Conservation (phyloP, 768 basidiomycete species). For the Wakefieldia striispora region DNA sequence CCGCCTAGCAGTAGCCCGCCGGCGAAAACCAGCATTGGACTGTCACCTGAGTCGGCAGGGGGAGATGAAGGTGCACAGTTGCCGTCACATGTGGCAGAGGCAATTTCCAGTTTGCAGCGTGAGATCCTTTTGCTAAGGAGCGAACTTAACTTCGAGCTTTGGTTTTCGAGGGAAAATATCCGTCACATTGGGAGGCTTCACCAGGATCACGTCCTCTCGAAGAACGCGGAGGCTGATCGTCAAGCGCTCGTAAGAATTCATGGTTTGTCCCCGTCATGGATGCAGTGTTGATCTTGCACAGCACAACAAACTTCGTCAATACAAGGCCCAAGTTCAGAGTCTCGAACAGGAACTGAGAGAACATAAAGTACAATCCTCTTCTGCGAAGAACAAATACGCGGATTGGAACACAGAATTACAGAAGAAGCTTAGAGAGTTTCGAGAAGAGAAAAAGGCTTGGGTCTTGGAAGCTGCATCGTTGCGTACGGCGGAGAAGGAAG, state of each 20-base stretch:
- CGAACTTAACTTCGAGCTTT: slow-evolving; percentile 84
- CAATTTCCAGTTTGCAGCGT: slow-evolving; percentile 69
- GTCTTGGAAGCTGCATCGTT: slow-evolving; percentile 64
- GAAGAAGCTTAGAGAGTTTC: slow-evolving; percentile 67
- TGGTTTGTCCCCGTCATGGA: not conserved
- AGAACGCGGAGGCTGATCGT: slow-evolving; percentile 75
- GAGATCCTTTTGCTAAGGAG: slow-evolving; percentile 73
- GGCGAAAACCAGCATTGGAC: slow-evolving; percentile 13
- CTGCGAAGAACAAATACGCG: slow-evolving; percentile 72
- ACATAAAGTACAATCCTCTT: slow-evolving; percentile 69
- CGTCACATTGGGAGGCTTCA: slow-evolving; percentile 81
- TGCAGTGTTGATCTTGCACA: slow-evolving; percentile 29
- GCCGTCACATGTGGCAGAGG: slow-evolving; percentile 54
- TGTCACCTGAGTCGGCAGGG: slow-evolving; percentile 18
- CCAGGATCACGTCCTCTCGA: slow-evolving; percentile 67
- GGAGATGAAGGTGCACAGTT: slow-evolving; percentile 23
- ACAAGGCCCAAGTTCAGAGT: slow-evolving; percentile 62
- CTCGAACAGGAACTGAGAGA: slow-evolving; percentile 70
- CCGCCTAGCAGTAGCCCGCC: slow-evolving; percentile 31
- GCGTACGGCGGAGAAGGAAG: slow-evolving; percentile 69
- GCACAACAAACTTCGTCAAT: slow-evolving; percentile 83
- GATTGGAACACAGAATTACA: slow-evolving; percentile 86
- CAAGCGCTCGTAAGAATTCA: slow-evolving; percentile 66
- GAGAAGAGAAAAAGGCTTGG: slow-evolving; percentile 82
- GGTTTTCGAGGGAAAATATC: slow-evolving; percentile 78